Evolutionary conservation across 129 eudicot species (phyloP).

Genomic region (Flaveria trinervia): DNA sequence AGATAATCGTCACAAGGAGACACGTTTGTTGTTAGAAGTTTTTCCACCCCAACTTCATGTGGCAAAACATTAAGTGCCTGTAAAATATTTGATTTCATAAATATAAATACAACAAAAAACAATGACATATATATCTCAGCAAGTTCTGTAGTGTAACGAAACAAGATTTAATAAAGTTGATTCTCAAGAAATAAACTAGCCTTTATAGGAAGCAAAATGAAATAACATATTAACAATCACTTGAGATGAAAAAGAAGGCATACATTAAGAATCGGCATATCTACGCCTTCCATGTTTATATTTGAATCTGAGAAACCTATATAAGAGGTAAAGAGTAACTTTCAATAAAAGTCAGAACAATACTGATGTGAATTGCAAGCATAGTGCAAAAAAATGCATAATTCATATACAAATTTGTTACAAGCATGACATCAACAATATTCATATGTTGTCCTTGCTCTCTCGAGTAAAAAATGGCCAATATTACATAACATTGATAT

Average conservation of each 20-base stretch:
- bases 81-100: constrained; percentile 21
- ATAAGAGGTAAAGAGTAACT: constrained; percentile 27
- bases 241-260: constrained; percentile 27
- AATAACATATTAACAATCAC: not conserved
- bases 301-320: constrained; percentile 36
- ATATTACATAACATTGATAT: not conserved
- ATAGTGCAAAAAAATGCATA: not conserved
- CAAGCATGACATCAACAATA: constrained; percentile 13
- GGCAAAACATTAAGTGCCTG: constrained; percentile 64
- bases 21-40: constrained; percentile 36
- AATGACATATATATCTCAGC: not conserved
- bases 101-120: constrained; percentile 19
- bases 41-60: constrained; percentile 46
- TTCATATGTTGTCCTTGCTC: not conserved
- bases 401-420: not conserved
- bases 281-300: constrained; percentile 36
- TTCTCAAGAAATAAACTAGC: not conserved
- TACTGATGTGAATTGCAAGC: not conserved
- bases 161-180: not conserved
- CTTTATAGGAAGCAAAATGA: not conserved
- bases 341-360: constrained; percentile 4
- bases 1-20: constrained; percentile 64
- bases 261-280: constrained; percentile 39
- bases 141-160: not conserved
- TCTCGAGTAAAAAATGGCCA: not conserved